A percentile compares a stretch with the other conserved stretches of the same genome.
Evolutionary conservation across 2,329 filamentous ascomycete species (phyloP).

Genomic region (Botrytis paeoniae): DNA sequence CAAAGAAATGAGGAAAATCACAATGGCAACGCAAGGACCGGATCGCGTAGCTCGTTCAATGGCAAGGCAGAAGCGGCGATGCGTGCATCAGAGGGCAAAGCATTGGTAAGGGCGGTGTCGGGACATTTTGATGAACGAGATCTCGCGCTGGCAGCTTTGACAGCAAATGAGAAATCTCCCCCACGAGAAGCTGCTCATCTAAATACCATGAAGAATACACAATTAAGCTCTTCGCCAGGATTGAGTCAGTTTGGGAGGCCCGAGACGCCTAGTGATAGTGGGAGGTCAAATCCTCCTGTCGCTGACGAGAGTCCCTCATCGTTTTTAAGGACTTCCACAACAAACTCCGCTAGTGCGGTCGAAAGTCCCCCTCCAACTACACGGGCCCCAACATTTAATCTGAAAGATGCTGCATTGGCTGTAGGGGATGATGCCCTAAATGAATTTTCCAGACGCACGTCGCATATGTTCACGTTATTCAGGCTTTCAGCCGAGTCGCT

Average conservation of each 20-base stretch:
- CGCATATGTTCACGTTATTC: constrained; percentile 74
- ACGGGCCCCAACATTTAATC: constrained; percentile 26
- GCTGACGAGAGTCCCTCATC: constrained; percentile 3
- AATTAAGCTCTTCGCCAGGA: constrained; percentile 16
- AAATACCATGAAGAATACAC: constrained; percentile 34
- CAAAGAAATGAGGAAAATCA: constrained; percentile 10
- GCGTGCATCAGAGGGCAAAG: constrained; percentile 57
- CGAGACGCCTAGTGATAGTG: constrained; percentile 17
- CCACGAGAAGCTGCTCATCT: constrained; percentile 30
- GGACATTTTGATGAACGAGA: constrained; percentile 5
- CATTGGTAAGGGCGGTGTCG: constrained; percentile 45
- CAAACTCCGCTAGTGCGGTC: background rate
- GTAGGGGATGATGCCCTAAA: constrained; percentile 59
- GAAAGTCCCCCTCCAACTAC: constrained; percentile 20
- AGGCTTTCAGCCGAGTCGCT: constrained; percentile 72
- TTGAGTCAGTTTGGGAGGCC: constrained; percentile 22
- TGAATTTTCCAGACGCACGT: constrained; percentile 68
- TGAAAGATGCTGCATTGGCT: constrained; percentile 31
- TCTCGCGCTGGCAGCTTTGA: constrained; percentile 9
- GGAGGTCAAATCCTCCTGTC: constrained; percentile 12
- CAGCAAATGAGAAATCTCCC: constrained; percentile 20
- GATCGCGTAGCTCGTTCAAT: constrained; percentile 30
- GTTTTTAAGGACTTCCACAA: background rate
- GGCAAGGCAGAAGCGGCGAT: constrained; percentile 55
- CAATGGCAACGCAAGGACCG: constrained; percentile 2